These are phyloP conservation scores for Cladorrhinum sp. DNA, from an alignment of 2,329 filamentous ascomycete species.

Conservation along the genomic window DNA sequence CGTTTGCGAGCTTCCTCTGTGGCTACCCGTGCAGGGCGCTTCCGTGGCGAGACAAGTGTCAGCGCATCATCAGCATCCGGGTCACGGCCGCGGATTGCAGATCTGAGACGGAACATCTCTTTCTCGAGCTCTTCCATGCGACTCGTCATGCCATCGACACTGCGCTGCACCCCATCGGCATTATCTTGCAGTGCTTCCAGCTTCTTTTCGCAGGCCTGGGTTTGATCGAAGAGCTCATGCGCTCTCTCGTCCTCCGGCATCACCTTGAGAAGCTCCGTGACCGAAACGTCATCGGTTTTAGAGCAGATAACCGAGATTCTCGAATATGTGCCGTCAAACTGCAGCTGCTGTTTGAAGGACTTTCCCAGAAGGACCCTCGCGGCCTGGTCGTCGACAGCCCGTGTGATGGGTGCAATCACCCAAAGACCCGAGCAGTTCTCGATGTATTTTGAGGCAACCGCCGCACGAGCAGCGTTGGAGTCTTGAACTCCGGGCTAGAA, in stretches of 20 bases:
- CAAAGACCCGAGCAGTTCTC: conserved; percentile 57
- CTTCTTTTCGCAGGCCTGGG: background rate
- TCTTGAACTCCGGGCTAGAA: conserved; percentile 53
- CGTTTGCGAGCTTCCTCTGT: conserved; percentile 5
- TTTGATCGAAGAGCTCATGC: background rate
- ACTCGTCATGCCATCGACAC: background rate
- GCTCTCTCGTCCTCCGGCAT: conserved; percentile 25
- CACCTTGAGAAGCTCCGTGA: conserved; percentile 35
- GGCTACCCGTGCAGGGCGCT: conserved; percentile 6
- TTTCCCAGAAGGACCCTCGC: conserved; percentile 54
- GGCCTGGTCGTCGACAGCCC: conserved; percentile 58
- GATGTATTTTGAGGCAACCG: conserved; percentile 55
- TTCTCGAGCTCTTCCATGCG: conserved; percentile 9
- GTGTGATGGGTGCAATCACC: conserved; percentile 58
- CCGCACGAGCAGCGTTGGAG: conserved; percentile 56
- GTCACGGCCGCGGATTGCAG: conserved; percentile 13
- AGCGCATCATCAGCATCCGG: background rate
- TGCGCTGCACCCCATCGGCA: background rate
- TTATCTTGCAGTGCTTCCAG: background rate
- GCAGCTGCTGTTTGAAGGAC: conserved; percentile 55
- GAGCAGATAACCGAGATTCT: conserved; percentile 58
- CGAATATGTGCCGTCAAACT: conserved; percentile 53
- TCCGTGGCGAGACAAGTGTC: background rate
- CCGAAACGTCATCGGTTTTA: conserved; percentile 58
- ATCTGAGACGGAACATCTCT: conserved; percentile 28